Percentiles rank a stretch among this genome's conserved stretches.
These are phyloP conservation scores for Penicillium sp. DNA, from an alignment of 2,329 filamentous ascomycete species.

Conservation along the genomic window DNA sequence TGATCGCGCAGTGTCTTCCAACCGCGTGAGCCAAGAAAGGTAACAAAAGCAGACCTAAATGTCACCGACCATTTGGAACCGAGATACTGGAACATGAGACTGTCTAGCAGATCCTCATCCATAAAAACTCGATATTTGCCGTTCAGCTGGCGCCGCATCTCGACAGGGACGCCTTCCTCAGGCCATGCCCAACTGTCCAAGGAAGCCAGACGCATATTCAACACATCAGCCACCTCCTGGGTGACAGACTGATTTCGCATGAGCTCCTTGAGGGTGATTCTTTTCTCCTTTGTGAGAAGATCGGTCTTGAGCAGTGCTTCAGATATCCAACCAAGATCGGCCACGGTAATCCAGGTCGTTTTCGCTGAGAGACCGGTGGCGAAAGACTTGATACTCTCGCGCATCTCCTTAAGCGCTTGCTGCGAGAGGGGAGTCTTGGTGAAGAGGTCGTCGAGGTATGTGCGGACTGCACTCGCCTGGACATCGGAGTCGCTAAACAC, in stretches of 20 bases:
- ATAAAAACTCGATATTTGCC: slow-evolving; percentile 65
- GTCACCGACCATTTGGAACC: slow-evolving; percentile 57
- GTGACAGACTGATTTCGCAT: slow-evolving; percentile 55
- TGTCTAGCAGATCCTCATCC: slow-evolving; percentile 63
- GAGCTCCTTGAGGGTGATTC: slow-evolving; percentile 56
- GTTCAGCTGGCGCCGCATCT: slow-evolving; percentile 60
- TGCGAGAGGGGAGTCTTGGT: slow-evolving; percentile 44
- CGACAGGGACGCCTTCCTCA: slow-evolving; percentile 49
- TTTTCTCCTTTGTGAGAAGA: slow-evolving; percentile 58
- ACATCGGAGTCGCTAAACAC: slow-evolving; percentile 57
- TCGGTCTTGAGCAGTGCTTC: slow-evolving; percentile 56
- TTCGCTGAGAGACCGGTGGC: slow-evolving; percentile 34
- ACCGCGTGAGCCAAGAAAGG: slow-evolving; percentile 43
- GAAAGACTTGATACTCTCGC: slow-evolving; percentile 45
- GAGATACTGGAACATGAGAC: slow-evolving; percentile 60
- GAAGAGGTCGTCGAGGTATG: slow-evolving; percentile 60
- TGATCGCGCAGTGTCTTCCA: slow-evolving; percentile 46
- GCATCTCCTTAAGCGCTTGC: slow-evolving; percentile 51
- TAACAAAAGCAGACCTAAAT: slow-evolving; percentile 50
- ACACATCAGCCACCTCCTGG: slow-evolving; percentile 60
- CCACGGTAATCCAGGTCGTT: slow-evolving; percentile 47
- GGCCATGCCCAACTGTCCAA: slow-evolving; percentile 61
- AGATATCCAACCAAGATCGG: slow-evolving; percentile 52
- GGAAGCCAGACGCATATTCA: slow-evolving; percentile 60
- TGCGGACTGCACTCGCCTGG: slow-evolving; percentile 51